These are phyloP conservation scores for Fusarium chuoi DNA, from an alignment of 2,329 filamentous ascomycete species.

Conservation along the genomic window DNA sequence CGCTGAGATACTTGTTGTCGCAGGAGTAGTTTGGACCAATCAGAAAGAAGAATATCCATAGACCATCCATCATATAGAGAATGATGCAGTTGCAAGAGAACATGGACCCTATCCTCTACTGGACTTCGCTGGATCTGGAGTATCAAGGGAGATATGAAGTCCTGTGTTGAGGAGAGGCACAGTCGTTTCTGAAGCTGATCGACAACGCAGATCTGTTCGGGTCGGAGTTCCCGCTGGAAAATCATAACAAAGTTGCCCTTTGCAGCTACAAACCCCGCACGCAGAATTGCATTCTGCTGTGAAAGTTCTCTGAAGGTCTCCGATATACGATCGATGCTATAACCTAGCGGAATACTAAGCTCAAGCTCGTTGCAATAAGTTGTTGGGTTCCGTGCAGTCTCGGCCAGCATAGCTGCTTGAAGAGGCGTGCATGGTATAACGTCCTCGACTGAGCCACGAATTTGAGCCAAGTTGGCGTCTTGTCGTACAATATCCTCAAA, in stretches of 20 bases:
- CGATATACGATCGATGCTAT: slow-evolving; percentile 53
- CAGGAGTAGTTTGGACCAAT: slow-evolving; percentile 66
- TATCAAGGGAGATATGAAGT: slow-evolving; percentile 66
- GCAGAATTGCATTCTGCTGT: slow-evolving; percentile 71
- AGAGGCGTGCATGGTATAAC: slow-evolving; percentile 75
- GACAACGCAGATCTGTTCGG: slow-evolving; percentile 55
- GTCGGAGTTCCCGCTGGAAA: slow-evolving; percentile 65
- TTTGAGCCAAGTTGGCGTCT: slow-evolving; percentile 19
- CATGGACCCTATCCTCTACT: slow-evolving; percentile 38
- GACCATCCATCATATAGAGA: slow-evolving; percentile 96
- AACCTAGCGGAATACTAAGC: slow-evolving; percentile 61
- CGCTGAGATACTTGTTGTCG: slow-evolving; percentile 48
- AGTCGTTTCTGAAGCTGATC: slow-evolving; percentile 53
- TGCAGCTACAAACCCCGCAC: slow-evolving; percentile 76
- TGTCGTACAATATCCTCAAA: slow-evolving; percentile 30
- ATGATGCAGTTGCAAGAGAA: slow-evolving; percentile 76
- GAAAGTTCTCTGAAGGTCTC: slow-evolving; percentile 62
- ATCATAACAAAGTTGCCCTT: slow-evolving; percentile 56
- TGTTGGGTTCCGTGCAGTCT: slow-evolving; percentile 68
- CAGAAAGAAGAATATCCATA: slow-evolving; percentile 76
- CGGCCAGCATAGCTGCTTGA: slow-evolving; percentile 82
- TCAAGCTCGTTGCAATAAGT: slow-evolving; percentile 85
- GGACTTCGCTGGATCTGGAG: slow-evolving; percentile 62
- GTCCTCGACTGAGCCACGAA: slow-evolving; percentile 49
- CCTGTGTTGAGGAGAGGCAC: slow-evolving; percentile 50